Percentiles rank a stretch among this genome's conserved stretches.
Evolutionary conservation across 2,329 filamentous ascomycete genomes (phyloP).

Genomic region (Penicillium sp.): DNA sequence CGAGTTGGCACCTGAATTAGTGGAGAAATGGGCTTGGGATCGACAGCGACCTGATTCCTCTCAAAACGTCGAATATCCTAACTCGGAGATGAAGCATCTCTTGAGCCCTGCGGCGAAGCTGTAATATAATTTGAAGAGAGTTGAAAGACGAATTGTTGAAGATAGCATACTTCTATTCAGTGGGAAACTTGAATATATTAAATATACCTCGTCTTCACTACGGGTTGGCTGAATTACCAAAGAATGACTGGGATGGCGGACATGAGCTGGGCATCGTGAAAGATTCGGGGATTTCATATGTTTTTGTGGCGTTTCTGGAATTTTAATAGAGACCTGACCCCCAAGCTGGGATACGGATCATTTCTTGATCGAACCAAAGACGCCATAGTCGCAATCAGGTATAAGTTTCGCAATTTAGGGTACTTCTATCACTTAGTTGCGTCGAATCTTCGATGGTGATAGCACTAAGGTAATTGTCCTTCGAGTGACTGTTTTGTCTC

Average conservation of each 20-base stretch:
- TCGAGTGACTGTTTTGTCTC: no score
- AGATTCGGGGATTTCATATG: no score
- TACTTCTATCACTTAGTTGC: no score
- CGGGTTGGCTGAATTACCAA: neutral
- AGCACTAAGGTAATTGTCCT: no score
- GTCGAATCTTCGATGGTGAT: no score
- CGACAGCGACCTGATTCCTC: slow-evolving; percentile 56
- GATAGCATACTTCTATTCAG: neutral
- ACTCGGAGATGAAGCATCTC: slow-evolving; percentile 58
- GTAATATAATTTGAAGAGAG: slow-evolving; percentile 11
- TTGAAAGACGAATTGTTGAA: neutral
- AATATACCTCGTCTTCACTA: neutral
- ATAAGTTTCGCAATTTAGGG: no score
- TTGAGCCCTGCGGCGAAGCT: slow-evolving; percentile 37
- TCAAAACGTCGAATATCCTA: slow-evolving; percentile 57
- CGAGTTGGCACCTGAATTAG: slow-evolving; percentile 22
- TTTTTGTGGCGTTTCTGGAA: no score
- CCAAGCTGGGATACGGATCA: no score
- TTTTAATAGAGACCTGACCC: no score
- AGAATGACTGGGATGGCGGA: neutral
- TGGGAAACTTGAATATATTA: neutral
- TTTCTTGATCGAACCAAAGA: no score
- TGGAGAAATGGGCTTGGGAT: slow-evolving; percentile 44
- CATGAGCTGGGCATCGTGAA: neutral
- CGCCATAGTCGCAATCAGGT: no score